These are phyloP conservation scores for Beauveria scarabaeidicola DNA, from an alignment of 2,329 filamentous ascomycete species.

Conservation along the genomic window DNA sequence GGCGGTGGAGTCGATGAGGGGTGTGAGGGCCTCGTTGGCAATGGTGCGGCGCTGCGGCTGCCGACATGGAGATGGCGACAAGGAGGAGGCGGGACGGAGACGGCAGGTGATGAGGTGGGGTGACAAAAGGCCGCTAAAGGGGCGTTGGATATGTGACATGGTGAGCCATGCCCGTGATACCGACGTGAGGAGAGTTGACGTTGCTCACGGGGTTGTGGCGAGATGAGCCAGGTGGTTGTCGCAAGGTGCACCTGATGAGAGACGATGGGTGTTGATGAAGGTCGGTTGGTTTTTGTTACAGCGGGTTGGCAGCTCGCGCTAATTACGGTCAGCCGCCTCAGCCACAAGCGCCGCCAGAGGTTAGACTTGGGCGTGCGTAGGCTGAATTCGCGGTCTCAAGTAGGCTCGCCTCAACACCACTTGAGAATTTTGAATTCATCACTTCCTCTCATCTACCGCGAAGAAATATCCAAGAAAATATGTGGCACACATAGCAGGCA, in stretches of 20 bases:
- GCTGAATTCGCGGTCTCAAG: no score
- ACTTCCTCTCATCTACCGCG: no score
- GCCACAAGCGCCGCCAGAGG: background rate
- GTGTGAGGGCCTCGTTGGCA: background rate
- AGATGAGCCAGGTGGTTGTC: background rate
- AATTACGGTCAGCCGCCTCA: background rate
- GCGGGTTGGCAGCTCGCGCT: no score
- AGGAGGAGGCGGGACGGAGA: background rate
- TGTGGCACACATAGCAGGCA: no score
- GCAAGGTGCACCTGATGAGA: background rate
- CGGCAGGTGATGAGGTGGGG: background rate
- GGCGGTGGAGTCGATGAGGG: slow-evolving; percentile 29
- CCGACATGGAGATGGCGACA: background rate
- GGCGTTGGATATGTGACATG: slow-evolving; percentile 2
- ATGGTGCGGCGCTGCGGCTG: slow-evolving; percentile 15
- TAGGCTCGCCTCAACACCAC: no score
- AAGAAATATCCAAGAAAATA: no score
- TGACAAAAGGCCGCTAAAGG: background rate
- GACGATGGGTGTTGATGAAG: background rate
- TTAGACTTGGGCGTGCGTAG: no score
- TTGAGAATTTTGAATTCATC: no score
- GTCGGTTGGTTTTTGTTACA: background rate
- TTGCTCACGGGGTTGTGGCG: background rate
- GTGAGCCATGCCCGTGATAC: background rate
- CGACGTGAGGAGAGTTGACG: background rate